Evolutionary conservation across 148 eudicot genomes (phyloP).

Genomic region (Agrostemma githago): DNA sequence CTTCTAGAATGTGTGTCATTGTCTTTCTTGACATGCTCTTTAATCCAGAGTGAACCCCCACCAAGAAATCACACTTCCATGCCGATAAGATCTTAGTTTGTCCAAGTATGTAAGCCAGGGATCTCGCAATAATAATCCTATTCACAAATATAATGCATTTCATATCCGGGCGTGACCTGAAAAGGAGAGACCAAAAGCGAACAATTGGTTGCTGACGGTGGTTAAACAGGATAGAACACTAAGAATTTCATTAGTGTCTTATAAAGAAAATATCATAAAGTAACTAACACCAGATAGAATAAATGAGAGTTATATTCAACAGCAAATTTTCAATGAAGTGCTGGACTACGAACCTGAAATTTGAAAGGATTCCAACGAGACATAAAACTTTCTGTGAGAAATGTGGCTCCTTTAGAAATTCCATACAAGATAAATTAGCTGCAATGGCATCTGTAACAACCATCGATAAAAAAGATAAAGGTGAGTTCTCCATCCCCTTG

Average conservation of each 20-base stretch:
- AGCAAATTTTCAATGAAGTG: slow-evolving; percentile 10
- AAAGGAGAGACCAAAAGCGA: slow-evolving; percentile 14
- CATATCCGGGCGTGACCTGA: slow-evolving; percentile 81
- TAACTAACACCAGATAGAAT: background rate
- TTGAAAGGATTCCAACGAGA: slow-evolving; percentile 70
- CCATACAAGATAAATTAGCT: slow-evolving; percentile 39
- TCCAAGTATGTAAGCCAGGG: slow-evolving; percentile 58
- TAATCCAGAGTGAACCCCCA: slow-evolving; percentile 76
- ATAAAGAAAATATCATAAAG: background rate
- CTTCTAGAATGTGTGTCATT: slow-evolving; percentile 59
- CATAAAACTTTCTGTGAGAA: slow-evolving; percentile 68
- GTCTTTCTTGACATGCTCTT: slow-evolving; percentile 65
- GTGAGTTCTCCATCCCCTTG: no score
- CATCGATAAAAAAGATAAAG: slow-evolving; percentile 10
- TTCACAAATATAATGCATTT: slow-evolving; percentile 92
- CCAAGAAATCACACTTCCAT: slow-evolving; percentile 75
- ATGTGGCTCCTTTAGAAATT: slow-evolving; percentile 65
- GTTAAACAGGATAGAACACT: background rate
- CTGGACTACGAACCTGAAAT: slow-evolving; percentile 57
- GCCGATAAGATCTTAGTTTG: slow-evolving; percentile 51
- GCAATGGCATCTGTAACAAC: slow-evolving; percentile 38
- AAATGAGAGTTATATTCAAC: background rate
- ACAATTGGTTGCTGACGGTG: background rate
- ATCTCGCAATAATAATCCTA: slow-evolving; percentile 81
- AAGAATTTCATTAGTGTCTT: background rate